phyloP scores from a whole-genome alignment of 805 yeast genomes.

The Maudiozyma barnettii region DNA sequence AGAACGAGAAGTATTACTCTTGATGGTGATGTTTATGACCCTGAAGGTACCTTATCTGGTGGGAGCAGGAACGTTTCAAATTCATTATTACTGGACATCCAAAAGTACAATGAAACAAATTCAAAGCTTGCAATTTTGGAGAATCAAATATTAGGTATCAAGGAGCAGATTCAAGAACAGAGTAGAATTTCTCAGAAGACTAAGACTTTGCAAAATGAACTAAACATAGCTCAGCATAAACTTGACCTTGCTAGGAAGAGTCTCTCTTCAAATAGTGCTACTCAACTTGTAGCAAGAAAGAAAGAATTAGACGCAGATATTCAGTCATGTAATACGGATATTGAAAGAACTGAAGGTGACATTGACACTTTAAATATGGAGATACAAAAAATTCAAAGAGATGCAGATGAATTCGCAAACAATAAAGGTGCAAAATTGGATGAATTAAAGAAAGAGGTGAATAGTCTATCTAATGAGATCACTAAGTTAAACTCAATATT shows the following conservation, averaged over 20 bases:
- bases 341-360: conserved; percentile 30
- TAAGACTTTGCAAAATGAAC: conserved; percentile 45
- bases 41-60: conserved; percentile 91
- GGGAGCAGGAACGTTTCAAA: conserved; percentile 66
- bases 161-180: conserved; percentile 34
- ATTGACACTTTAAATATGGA: conserved; percentile 33
- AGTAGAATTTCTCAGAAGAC: conserved; percentile 41
- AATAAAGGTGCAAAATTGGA: conserved; percentile 76
- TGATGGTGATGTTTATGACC: conserved; percentile 93
- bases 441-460: conserved; percentile 48
- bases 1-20: conserved; percentile 76
- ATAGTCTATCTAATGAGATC: conserved; percentile 31
- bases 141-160: conserved; percentile 34
- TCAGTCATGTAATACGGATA: conserved; percentile 30
- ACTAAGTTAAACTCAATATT: conserved; percentile 32
- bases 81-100: conserved; percentile 55
- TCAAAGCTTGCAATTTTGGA: conserved; percentile 34
- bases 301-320: conserved; percentile 41
- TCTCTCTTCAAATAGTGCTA: conserved; percentile 46
- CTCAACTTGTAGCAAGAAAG: conserved; percentile 44
- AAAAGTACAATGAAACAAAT: conserved; percentile 45
- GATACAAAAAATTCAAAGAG: conserved; percentile 49
- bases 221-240: conserved; percentile 51
- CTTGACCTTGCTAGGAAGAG: conserved; percentile 46
- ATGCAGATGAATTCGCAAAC: conserved; percentile 68